These are phyloP conservation scores for Ogataea sp. DNA, from an alignment of 805 yeast genomes.

Conservation along the genomic window DNA sequence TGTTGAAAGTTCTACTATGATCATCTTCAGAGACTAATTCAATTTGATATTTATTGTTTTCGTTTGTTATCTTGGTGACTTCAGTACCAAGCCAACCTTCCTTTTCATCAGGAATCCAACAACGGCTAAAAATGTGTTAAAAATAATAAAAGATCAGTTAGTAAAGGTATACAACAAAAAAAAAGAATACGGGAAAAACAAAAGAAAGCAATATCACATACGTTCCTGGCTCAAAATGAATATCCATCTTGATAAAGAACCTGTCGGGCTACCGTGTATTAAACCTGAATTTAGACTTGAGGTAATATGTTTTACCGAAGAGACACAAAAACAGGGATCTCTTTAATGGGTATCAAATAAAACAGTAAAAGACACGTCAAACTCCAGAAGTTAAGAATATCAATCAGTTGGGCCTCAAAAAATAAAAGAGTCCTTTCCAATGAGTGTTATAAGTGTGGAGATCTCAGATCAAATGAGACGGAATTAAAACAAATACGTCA, in stretches of 20 bases:
- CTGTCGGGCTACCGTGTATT: too few species aligned
- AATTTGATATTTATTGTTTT: constrained; percentile 37
- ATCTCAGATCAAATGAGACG: too few species aligned
- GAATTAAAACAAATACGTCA: too few species aligned
- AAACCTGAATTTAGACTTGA: too few species aligned
- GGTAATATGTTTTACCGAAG: too few species aligned
- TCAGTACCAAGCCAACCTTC: constrained; percentile 73
- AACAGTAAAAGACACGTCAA: too few species aligned
- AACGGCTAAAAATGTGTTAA: constrained; percentile 42
- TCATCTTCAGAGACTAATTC: constrained; percentile 43
- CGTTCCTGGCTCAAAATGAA: constrained; percentile 42
- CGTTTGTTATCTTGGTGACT: constrained; percentile 36
- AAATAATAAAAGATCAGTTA: constrained; percentile 2
- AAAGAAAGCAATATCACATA: constrained; percentile 20
- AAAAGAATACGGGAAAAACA: not conserved
- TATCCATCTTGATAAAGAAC: not conserved
- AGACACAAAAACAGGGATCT: too few species aligned
- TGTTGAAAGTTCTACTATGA: constrained; percentile 34
- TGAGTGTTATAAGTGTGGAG: too few species aligned
- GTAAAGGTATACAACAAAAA: constrained; percentile 1
- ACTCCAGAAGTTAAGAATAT: too few species aligned
- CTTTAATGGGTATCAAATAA: too few species aligned
- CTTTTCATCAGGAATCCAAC: constrained; percentile 73
- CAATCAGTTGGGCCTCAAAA: too few species aligned
- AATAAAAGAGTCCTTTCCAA: too few species aligned